A percentile compares a stretch with the other conserved stretches of the same genome.
phyloP scores from a whole-genome alignment of 2,329 filamentous ascomycete species.

The Aspergillus neoniger region DNA sequence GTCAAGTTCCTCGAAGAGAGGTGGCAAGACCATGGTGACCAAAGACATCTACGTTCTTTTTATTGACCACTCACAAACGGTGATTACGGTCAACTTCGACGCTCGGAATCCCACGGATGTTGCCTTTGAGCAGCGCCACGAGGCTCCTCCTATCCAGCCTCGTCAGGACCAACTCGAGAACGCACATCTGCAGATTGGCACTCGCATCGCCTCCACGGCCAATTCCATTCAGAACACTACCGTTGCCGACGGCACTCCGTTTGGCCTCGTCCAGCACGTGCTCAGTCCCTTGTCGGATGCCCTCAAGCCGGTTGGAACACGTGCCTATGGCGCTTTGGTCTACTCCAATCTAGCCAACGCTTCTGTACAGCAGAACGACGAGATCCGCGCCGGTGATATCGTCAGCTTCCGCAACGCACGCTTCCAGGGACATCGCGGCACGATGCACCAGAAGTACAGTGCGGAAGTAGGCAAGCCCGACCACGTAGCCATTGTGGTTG shows the following conservation, averaged over 20 bases:
- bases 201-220: constrained; percentile 71
- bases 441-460: constrained; percentile 93
- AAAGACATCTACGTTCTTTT: constrained; percentile 87
- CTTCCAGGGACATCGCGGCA: constrained; percentile 92
- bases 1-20: constrained; percentile 66
- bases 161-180: constrained; percentile 92
- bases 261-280: constrained; percentile 75
- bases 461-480: constrained; percentile 83
- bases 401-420: constrained; percentile 88
- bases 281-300: constrained; percentile 72
- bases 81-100: constrained; percentile 80
- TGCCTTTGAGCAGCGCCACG: constrained; percentile 80
- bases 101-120: constrained; percentile 71
- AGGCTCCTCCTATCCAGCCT: constrained; percentile 74
- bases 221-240: constrained; percentile 73
- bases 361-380: constrained; percentile 82
- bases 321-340: constrained; percentile 86
- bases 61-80: constrained; percentile 93
- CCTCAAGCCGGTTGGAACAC: constrained; percentile 79
- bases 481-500: constrained; percentile 86
- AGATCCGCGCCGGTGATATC: constrained; percentile 91
- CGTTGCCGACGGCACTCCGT: constrained; percentile 81
- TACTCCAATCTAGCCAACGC: constrained; percentile 96
- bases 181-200: constrained; percentile 78
- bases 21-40: constrained; percentile 69